Evolutionary conservation across 345 rosid species (phyloP).

Genomic region (Arabidopsis suecica): DNA sequence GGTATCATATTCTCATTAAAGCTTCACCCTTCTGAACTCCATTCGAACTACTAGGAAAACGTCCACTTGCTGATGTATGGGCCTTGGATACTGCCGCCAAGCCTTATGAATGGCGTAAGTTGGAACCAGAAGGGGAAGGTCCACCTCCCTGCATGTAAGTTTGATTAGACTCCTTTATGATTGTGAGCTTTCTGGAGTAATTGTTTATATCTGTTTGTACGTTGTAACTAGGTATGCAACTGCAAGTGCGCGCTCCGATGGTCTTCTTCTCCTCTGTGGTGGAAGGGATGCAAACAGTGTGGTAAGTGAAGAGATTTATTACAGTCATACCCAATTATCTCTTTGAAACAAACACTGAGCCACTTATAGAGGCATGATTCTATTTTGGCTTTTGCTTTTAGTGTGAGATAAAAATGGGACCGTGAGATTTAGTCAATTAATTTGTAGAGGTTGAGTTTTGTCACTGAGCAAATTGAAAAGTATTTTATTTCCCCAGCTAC

Average conservation of each 20-base stretch:
- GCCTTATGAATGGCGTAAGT: conserved; percentile 96
- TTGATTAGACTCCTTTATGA: conserved; percentile 25
- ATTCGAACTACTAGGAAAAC: conserved; percentile 63
- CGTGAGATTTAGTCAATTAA: conserved; percentile 1
- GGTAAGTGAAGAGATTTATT: conserved; percentile 54
- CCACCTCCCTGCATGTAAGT: conserved; percentile 96
- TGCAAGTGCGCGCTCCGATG: conserved; percentile 97
- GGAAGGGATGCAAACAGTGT: conserved; percentile 94
- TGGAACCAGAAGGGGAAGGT: conserved; percentile 98
- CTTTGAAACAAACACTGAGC: background rate
- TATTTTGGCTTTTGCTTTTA: conserved; percentile 9
- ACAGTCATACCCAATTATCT: conserved; percentile 9
- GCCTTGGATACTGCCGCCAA: conserved; percentile 97
- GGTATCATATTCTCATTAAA: conserved; percentile 5
- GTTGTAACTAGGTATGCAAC: conserved; percentile 80
- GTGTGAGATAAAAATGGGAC: conserved; percentile 10
- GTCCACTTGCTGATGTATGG: conserved; percentile 96
- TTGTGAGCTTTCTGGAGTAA: conserved; percentile 26
- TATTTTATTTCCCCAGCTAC: conserved; percentile 2
- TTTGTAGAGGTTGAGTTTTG: conserved; percentile 21
- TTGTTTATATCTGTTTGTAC: conserved; percentile 24
- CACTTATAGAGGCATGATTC: conserved; percentile 8
- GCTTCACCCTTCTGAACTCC: conserved; percentile 20
- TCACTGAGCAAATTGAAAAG: conserved; percentile 3
- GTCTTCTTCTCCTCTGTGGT: conserved; percentile 95